Evolutionary conservation across 176 grass and related monocot species (phyloP).

Genomic region (Triticum aestivum): IWGSC_CS_RefSeq_v2.1 NC_057798.1:78890647-78891146

Average conservation of each 20-base stretch:
- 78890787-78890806: neutral
- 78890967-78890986: neutral
- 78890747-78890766: too few relatives aligned
- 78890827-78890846: neutral
- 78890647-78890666: too few relatives aligned
- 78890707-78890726: too few relatives aligned
- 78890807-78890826: constrained; percentile 33
- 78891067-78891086: neutral
- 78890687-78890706: too few relatives aligned
- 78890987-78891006: constrained; percentile 36
- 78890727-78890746: too few relatives aligned
- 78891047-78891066: neutral
- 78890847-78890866: neutral
- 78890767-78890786: neutral
- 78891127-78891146: too few relatives aligned
- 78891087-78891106: neutral
- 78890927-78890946: neutral
- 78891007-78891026: constrained; percentile 37
- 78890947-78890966: constrained; percentile 26
- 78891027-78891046: neutral
- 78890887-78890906: neutral
- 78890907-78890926: neutral
- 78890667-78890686: too few relatives aligned
- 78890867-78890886: neutral
- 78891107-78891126: neutral